phyloP scores from a whole-genome alignment of 2,329 filamentous ascomycete species.

The Epichloe uncinata region DNA sequence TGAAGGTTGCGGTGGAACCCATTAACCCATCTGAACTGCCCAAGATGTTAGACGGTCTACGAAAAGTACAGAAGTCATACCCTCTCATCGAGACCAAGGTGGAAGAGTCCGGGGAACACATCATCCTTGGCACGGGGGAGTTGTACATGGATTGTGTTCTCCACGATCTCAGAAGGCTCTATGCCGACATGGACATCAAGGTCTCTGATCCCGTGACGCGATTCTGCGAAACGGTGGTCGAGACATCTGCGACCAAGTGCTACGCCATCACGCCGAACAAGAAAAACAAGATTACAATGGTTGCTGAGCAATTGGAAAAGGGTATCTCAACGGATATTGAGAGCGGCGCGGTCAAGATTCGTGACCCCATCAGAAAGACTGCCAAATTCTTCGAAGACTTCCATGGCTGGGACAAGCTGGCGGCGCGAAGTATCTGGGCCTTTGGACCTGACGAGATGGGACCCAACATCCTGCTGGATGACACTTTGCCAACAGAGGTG shows the following conservation, averaged over 20 bases:
- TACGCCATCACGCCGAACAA: constrained; percentile 98
- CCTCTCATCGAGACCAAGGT: constrained; percentile 93
- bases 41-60: constrained; percentile 94
- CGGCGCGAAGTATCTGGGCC: constrained; percentile 92
- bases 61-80: constrained; percentile 97
- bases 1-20: constrained; percentile 95
- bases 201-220: constrained; percentile 94
- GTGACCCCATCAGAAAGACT: constrained; percentile 81
- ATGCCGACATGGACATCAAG: constrained; percentile 98
- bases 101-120: constrained; percentile 96
- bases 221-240: constrained; percentile 95
- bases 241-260: constrained; percentile 95
- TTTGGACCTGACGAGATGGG: constrained; percentile 93
- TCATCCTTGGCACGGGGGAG: constrained; percentile 93
- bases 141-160: constrained; percentile 99
- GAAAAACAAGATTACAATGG: constrained; percentile 98
- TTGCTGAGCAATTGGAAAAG: constrained; percentile 88
- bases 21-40: constrained; percentile 96
- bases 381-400: constrained; percentile 96
- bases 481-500: constrained; percentile 81
- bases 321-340: constrained; percentile 95
- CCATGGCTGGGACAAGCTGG: constrained; percentile 92
- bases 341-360: constrained; percentile 76
- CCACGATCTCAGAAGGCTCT: constrained; percentile 84
- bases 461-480: constrained; percentile 92